These are phyloP conservation scores for Carpediemonas membranifera DNA, from an alignment of 78 protist species.

Conservation along the genomic window DNA sequence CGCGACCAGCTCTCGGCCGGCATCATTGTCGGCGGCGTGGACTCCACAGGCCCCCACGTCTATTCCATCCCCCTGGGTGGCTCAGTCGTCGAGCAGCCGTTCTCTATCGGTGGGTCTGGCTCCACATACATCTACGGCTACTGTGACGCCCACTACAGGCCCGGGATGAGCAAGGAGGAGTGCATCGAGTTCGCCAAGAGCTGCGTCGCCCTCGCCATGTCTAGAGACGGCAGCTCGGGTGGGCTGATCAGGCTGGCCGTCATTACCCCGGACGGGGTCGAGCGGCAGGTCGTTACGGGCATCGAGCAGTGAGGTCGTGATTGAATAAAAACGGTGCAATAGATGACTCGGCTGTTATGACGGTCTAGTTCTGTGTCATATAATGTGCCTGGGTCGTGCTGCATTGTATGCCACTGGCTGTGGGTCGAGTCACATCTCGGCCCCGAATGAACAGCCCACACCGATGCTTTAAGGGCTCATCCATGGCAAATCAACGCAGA, in stretches of 20 bases:
- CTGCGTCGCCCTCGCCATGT: constrained; percentile 74
- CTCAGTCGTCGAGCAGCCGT: constrained; percentile 54
- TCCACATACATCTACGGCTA: constrained; percentile 81
- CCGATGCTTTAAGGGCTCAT: too few relatives aligned
- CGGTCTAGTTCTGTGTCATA: too few relatives aligned
- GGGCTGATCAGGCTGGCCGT: constrained; percentile 77
- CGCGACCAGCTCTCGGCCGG: constrained; percentile 74
- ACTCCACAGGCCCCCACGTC: constrained; percentile 70
- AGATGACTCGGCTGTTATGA: too few relatives aligned
- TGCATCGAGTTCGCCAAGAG: constrained; percentile 63
- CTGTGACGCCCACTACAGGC: constrained; percentile 72
- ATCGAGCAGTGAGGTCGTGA: constrained; percentile 39
- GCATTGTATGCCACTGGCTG: too few relatives aligned
- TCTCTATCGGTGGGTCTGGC: constrained; percentile 85
- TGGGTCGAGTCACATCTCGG: too few relatives aligned
- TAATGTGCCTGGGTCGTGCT: too few relatives aligned
- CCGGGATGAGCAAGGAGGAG: constrained; percentile 75
- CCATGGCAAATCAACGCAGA: too few relatives aligned
- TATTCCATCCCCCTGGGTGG: constrained; percentile 87
- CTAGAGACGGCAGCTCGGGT: constrained; percentile 92
- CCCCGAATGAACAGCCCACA: too few relatives aligned
- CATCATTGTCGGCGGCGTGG: constrained; percentile 92
- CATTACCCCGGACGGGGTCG: too few relatives aligned
- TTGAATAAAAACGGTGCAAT: too few relatives aligned
- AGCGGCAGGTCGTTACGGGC: too few relatives aligned